Percentiles rank a stretch among this genome's conserved stretches.
phyloP scores from a whole-genome alignment of 192 early-diverging fungal genomes.

The Entomortierella lignicola region DNA sequence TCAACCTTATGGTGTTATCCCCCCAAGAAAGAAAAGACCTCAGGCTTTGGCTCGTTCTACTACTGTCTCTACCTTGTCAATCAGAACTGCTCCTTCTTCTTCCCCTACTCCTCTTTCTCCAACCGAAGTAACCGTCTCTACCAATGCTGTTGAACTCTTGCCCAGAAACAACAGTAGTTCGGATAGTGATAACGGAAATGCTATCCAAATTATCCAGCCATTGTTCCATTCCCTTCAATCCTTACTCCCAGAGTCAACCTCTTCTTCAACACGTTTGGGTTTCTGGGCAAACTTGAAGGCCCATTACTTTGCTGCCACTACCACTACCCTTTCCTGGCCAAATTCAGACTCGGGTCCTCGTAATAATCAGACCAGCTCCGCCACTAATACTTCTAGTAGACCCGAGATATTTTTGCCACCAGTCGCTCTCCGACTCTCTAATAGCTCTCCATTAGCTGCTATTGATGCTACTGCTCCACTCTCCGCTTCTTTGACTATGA shows the following conservation, averaged over 20 bases:
- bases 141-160: slow-evolving; percentile 10
- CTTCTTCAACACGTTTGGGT: slow-evolving; percentile 31
- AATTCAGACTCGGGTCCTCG: not conserved
- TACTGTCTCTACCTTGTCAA: not conserved
- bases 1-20: slow-evolving; percentile 47
- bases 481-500: slow-evolving; percentile 35
- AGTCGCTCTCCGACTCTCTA: slow-evolving; percentile 33
- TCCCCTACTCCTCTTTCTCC: slow-evolving; percentile 23
- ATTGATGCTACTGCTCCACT: slow-evolving; percentile 35
- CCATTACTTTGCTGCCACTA: slow-evolving; percentile 29
- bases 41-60: slow-evolving; percentile 4
- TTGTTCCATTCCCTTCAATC: slow-evolving; percentile 35
- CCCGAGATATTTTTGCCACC: slow-evolving; percentile 27
- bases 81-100: slow-evolving; percentile 1
- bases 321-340: slow-evolving; percentile 30
- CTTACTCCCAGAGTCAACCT: slow-evolving; percentile 37
- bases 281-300: slow-evolving; percentile 53
- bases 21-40: slow-evolving; percentile 28
- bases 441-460: slow-evolving; percentile 20
- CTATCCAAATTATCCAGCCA: slow-evolving; percentile 23
- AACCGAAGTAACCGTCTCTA: not conserved
- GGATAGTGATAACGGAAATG: not conserved
- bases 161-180: not conserved
- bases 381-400: not conserved
- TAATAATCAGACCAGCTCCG: not conserved